A percentile compares a stretch with the other conserved stretches of the same genome.
Evolutionary conservation across 257 asterid species (phyloP).

Genomic region (Solanum raphanifolium): DNA sequence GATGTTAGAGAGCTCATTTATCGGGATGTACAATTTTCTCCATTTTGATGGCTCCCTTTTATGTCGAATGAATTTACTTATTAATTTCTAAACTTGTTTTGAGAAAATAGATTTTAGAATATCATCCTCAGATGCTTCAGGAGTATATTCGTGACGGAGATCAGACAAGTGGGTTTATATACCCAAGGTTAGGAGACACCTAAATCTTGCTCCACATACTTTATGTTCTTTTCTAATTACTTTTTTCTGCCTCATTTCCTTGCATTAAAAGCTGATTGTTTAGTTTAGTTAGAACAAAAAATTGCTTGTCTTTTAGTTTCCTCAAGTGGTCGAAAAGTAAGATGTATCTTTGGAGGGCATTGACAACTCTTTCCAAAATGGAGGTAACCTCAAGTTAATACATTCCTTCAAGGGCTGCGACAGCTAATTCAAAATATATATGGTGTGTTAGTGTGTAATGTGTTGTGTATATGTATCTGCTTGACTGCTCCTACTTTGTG

Average conservation of each 20-base stretch:
- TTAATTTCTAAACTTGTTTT: slow-evolving; percentile 1
- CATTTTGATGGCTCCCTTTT: slow-evolving; percentile 3
- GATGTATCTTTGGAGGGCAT: neutral
- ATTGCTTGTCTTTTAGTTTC: neutral
- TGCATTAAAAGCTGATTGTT: neutral
- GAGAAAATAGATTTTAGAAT: slow-evolving; percentile 74
- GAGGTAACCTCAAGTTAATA: neutral
- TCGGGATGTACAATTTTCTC: slow-evolving; percentile 24
- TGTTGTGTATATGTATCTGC: neutral
- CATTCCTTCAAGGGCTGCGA: neutral
- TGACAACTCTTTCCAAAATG: neutral
- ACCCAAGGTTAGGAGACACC: slow-evolving; percentile 63
- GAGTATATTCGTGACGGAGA: slow-evolving; percentile 90
- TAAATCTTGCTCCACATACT: neutral
- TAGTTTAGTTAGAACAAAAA: neutral
- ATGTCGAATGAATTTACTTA: neutral
- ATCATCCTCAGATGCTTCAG: slow-evolving; percentile 94
- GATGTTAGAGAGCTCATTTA: slow-evolving; percentile 90
- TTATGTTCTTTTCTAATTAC: neutral
- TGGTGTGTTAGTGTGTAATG: neutral
- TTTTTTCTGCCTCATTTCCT: neutral
- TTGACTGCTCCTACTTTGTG: neutral
- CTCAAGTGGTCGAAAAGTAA: neutral
- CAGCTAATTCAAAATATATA: neutral
- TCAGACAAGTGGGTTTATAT: slow-evolving; percentile 86